Evolutionary conservation across 2,329 filamentous ascomycete genomes (phyloP), one percentile per base, ranked within the genome.

Genomic region (Dothideomycetes sp.): DNA sequence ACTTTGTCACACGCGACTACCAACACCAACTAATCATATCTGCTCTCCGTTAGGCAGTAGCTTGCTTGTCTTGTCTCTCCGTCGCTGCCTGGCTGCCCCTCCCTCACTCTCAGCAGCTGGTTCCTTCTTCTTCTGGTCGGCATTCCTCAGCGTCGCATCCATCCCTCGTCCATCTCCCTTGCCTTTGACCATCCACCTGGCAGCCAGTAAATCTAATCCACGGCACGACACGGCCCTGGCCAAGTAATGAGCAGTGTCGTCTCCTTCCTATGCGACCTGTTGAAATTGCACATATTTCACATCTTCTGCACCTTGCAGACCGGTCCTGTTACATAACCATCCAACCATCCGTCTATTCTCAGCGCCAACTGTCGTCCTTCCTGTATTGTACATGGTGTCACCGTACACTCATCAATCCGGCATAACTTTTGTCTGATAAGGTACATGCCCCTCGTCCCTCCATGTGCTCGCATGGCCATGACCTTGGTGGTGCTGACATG

Each of bases 281-380:
- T 44, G 35, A 44, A 40, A 44, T 44, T 44, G 31, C 42, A 43
- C 41, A 44, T 44, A 44, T 31, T 44, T 44, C 20, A 22, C 10
- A 22, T 5, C 18, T 22, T 23, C 30, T n/a, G 15, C 40, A 24
- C 40, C 40, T 42, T 42, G 40, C 40, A 42, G 40, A 42, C 40
- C 20, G 17, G 18, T 19, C 22, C 32, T 42, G 40, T 42, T 42
- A 42, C 40, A 42, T 42, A 42, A 35, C 40, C 22, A 28, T 17
- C 12, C 27, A 28, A 27, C 22, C 22, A 10, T 18, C 15, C 10
- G 32, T 34, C 40, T 20, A 20, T 28, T 25, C 18, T 11, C 16
- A 11, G n/a, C n/a, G 11, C 17, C 8, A 9, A 22, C 10, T 22
- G 9, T 4, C 25, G 16, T 16, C 8, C 20, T 15, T 19, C 17